A percentile compares a stretch with the other conserved stretches of the same genome.
These are phyloP conservation scores for Eutypa lata DNA, from an alignment of 2,329 filamentous ascomycete species.

Conservation along the genomic window DNA sequence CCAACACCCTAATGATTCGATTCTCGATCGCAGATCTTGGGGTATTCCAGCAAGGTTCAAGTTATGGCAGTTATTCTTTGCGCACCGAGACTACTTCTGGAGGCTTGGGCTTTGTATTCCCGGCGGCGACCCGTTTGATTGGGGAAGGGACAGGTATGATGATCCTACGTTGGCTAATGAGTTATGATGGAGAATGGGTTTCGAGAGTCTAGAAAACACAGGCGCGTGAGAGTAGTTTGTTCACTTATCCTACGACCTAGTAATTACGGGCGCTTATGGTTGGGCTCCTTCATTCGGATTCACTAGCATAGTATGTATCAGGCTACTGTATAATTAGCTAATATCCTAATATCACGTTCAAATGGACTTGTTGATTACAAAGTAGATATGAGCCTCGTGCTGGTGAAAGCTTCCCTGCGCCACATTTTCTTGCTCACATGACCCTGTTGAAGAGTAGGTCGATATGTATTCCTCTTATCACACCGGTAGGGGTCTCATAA, in stretches of 20 bases:
- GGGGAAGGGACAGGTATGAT: slow-evolving; percentile 53
- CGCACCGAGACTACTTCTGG: slow-evolving; percentile 97
- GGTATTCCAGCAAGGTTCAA: slow-evolving; percentile 61
- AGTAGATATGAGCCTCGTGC: no score
- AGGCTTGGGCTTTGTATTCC: slow-evolving; percentile 85
- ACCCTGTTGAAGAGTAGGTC: no score
- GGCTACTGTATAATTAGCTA: no score
- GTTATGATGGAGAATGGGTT: slow-evolving; percentile 28
- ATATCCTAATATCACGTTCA: no score
- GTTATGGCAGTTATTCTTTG: slow-evolving; percentile 90
- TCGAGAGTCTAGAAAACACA: neutral
- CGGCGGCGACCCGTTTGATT: slow-evolving; percentile 68
- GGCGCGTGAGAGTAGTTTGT: neutral
- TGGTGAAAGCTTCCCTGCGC: no score
- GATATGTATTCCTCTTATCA: neutral
- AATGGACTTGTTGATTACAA: no score
- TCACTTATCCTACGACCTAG: neutral
- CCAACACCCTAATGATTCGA: slow-evolving; percentile 13
- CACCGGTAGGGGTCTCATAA: neutral
- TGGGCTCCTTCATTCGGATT: no score
- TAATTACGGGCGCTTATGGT: neutral
- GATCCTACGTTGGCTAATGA: slow-evolving; percentile 34
- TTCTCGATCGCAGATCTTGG: slow-evolving; percentile 44
- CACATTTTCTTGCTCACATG: no score
- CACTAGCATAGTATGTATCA: no score